Evolutionary conservation across 192 early-diverging fungal genomes (phyloP).

Genomic region (Coemansia brasiliensis): DNA sequence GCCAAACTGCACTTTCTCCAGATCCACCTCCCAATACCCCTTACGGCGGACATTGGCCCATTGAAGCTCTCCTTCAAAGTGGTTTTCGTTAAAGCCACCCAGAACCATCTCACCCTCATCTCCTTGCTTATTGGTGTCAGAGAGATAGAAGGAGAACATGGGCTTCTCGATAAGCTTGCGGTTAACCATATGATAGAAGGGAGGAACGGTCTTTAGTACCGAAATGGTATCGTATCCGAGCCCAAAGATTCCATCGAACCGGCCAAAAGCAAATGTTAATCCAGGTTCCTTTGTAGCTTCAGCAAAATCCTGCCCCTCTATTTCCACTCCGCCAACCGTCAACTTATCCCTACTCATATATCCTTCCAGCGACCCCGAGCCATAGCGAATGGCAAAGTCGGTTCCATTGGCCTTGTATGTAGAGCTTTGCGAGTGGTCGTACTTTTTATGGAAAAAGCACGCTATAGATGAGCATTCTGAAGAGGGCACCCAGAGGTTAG

Average conservation of each 20-base stretch:
- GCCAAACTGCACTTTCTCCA: constrained; percentile 77
- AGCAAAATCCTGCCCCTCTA: constrained; percentile 85
- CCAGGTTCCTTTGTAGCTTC: constrained; percentile 97
- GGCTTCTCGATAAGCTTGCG: constrained; percentile 78
- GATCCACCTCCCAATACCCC: constrained; percentile 96
- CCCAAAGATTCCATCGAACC: constrained; percentile 98
- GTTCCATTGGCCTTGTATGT: constrained; percentile 90
- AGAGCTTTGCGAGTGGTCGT: constrained; percentile 77
- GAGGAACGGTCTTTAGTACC: constrained; percentile 85
- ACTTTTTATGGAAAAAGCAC: constrained; percentile 90
- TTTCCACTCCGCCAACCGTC: constrained; percentile 67
- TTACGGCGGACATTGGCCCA: constrained; percentile 89
- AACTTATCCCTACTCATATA: constrained; percentile 85
- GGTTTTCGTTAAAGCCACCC: constrained; percentile 78
- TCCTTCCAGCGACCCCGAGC: constrained; percentile 90
- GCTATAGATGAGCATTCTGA: constrained; percentile 92
- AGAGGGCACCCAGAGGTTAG: constrained; percentile 96
- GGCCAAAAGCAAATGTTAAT: constrained; percentile 87
- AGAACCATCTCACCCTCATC: constrained; percentile 83
- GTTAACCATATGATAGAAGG: constrained; percentile 92
- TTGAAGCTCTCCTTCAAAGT: constrained; percentile 67
- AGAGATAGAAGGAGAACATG: constrained; percentile 88
- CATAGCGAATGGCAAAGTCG: constrained; percentile 92
- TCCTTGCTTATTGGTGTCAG: constrained; percentile 61
- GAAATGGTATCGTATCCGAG: constrained; percentile 88